Conservation (phyloP, 345 rosid species). For the Cardamine resedifolia region DNA sequence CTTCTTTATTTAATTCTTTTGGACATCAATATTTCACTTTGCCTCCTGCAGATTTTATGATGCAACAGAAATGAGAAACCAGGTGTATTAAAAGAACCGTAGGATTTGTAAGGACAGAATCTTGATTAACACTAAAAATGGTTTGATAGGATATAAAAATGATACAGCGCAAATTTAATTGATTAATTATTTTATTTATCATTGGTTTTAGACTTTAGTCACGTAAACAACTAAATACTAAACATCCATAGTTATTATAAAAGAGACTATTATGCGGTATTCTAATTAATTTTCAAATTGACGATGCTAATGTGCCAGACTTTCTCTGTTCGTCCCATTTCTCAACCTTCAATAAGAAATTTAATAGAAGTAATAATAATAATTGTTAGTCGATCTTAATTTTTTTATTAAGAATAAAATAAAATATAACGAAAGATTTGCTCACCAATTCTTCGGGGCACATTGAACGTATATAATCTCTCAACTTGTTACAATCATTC, state of each 20-base stretch:
- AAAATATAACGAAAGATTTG: not conserved
- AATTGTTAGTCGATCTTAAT: not conserved
- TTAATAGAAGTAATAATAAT: not conserved
- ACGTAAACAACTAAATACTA: not conserved
- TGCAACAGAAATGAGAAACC: not conserved
- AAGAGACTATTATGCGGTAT: not conserved
- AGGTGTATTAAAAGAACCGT: not conserved
- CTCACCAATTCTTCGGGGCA: conserved; percentile 31
- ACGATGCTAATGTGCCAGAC: conserved; percentile 17
- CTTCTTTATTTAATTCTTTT: no score
- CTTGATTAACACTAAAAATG: not conserved
- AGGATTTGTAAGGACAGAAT: not conserved
- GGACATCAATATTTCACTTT: no score
- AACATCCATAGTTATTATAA: not conserved
- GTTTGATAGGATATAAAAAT: not conserved
- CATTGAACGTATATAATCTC: conserved; percentile 28
- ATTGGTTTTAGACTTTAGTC: not conserved
- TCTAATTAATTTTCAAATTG: not conserved
- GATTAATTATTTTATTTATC: not conserved
- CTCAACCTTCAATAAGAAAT: conserved; percentile 15
- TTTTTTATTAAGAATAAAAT: not conserved
- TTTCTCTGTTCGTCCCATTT: conserved; percentile 33
- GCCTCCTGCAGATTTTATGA: not conserved
- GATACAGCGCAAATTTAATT: not conserved
- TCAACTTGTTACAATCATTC: conserved; percentile 31